These are phyloP conservation scores for Verruconis gallopava DNA, from an alignment of 2,329 filamentous ascomycete genomes.

Conservation along the genomic window DNA sequence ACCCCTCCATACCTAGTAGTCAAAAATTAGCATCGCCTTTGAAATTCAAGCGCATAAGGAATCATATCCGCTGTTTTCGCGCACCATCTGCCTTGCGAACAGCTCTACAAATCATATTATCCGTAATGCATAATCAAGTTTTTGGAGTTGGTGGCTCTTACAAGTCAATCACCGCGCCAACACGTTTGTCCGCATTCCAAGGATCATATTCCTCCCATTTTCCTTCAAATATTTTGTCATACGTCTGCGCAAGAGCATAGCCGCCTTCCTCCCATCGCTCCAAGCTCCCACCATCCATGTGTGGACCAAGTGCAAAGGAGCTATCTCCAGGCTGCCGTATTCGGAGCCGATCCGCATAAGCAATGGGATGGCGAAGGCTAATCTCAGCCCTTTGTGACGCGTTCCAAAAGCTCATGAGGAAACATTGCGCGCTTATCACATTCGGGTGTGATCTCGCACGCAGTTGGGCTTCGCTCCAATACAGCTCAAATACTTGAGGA, in stretches of 20 bases:
- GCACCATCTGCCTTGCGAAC: no score
- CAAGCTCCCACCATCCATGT: conserved; percentile 37
- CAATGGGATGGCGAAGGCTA: conserved; percentile 33
- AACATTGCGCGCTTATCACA: conserved; percentile 32
- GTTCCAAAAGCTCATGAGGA: conserved; percentile 36
- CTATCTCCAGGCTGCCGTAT: conserved; percentile 43
- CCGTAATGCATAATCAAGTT: no score
- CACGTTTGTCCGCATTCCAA: conserved; percentile 61
- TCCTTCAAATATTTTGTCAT: conserved; percentile 59
- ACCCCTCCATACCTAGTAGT: conserved; percentile 76
- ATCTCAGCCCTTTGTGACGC: conserved; percentile 15
- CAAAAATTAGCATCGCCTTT: no score
- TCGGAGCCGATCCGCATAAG: conserved; percentile 36
- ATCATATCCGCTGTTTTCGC: no score
- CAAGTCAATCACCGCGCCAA: conserved; percentile 56
- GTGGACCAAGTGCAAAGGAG: conserved; percentile 44
- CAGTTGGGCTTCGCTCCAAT: conserved; percentile 36
- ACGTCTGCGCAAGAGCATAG: conserved; percentile 43
- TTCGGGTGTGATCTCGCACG: conserved; percentile 34
- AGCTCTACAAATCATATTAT: no score
- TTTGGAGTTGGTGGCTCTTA: no score
- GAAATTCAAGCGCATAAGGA: no score
- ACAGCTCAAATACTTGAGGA: conserved; percentile 38
- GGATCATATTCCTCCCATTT: conserved; percentile 72
- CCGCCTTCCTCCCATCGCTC: conserved; percentile 46